Evolutionary conservation across 495 filamentous ascomycete species (phyloP).

Genomic region (Lophiostoma macrostomum): DNA sequence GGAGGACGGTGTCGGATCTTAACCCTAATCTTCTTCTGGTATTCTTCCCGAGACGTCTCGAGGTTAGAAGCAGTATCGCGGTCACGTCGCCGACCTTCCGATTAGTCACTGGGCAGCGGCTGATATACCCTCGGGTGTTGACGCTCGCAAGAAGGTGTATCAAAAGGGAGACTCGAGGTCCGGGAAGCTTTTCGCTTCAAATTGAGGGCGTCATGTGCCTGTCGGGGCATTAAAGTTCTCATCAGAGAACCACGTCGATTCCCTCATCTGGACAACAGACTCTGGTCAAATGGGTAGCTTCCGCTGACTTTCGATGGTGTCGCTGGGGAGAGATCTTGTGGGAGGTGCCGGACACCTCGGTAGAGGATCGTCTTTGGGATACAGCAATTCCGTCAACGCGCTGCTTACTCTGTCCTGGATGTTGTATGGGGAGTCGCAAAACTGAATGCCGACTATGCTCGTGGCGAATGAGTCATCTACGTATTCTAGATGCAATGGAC

Average conservation of each 20-base stretch:
- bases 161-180: slow-evolving; percentile 47
- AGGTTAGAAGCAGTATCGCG: slow-evolving; percentile 48
- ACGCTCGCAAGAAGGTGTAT: slow-evolving; percentile 29
- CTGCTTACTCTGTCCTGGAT: slow-evolving; percentile 15
- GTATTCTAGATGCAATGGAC: slow-evolving; percentile 7
- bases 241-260: slow-evolving; percentile 39
- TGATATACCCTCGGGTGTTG: slow-evolving; percentile 14
- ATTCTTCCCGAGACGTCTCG: slow-evolving; percentile 48
- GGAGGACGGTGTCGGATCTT: slow-evolving; percentile 68
- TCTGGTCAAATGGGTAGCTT: slow-evolving; percentile 42
- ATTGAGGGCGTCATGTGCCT: slow-evolving; percentile 39
- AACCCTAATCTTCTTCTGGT: slow-evolving; percentile 71
- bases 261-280: slow-evolving; percentile 37
- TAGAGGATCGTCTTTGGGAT: slow-evolving; percentile 37
- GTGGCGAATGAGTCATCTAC: neutral
- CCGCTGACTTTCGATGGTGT: slow-evolving; percentile 17
- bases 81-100: slow-evolving; percentile 47
- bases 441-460: slow-evolving; percentile 17
- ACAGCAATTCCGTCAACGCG: slow-evolving; percentile 30
- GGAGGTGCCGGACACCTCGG: slow-evolving; percentile 36
- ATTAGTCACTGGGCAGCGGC: slow-evolving; percentile 39
- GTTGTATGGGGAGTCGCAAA: slow-evolving; percentile 21
- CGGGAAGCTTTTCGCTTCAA: slow-evolving; percentile 30
- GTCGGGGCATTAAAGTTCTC: slow-evolving; percentile 38
- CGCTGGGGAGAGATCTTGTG: slow-evolving; percentile 33